These are phyloP conservation scores for Draba incana DNA, from an alignment of 345 rosid species.

Conservation along the genomic window DNA sequence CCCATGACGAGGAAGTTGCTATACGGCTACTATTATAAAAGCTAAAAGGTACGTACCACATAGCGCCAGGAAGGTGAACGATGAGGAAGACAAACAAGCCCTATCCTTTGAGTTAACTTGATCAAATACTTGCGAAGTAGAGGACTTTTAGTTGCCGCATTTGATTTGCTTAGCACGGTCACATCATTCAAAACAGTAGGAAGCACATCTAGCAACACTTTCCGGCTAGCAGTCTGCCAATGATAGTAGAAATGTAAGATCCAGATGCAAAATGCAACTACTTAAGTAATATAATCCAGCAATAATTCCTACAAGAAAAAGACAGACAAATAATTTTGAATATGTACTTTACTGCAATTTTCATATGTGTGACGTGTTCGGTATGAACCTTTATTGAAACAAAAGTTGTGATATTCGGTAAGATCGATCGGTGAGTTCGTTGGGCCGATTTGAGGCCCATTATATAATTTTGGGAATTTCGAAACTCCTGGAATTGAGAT, in stretches of 20 bases:
- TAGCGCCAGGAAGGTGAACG: conserved; percentile 83
- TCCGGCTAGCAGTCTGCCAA: conserved; percentile 78
- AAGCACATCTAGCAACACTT: conserved; percentile 62
- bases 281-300: conserved; percentile 2
- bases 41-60: conserved; percentile 60
- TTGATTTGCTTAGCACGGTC: conserved; percentile 61
- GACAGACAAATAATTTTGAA: not conserved
- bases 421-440: no score
- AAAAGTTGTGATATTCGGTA: no score
- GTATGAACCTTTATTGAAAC: conserved; percentile 11
- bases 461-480: no score
- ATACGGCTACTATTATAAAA: conserved; percentile 12
- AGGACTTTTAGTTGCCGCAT: conserved; percentile 67
- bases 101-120: conserved; percentile 87
- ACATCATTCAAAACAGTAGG: conserved; percentile 65
- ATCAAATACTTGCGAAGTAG: conserved; percentile 84
- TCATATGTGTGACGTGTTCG: not conserved
- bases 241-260: conserved; percentile 39
- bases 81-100: conserved; percentile 83
- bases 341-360: conserved; percentile 7
- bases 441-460: no score
- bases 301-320: conserved; percentile 1
- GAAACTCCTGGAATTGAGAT: no score
- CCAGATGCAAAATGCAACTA: conserved; percentile 22
- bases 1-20: conserved; percentile 23